Conservation (phyloP, 331 rosid species). For the Telfairia occidentalis region DNA sequence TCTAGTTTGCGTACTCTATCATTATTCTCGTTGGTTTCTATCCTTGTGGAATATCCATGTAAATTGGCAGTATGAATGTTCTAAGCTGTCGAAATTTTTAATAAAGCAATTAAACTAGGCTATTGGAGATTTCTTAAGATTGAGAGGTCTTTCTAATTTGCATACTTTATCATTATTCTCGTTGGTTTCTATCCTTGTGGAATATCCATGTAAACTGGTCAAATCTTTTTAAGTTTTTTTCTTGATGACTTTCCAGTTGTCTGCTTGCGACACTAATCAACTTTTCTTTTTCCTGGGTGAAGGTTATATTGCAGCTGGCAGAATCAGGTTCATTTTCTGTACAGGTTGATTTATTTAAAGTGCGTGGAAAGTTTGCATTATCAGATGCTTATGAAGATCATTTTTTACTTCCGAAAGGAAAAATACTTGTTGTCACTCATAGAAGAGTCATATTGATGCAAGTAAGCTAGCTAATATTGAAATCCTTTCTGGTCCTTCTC, state of each 20-base stretch:
- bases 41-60: background rate
- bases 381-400: constrained; percentile 99
- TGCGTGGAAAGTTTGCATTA: constrained; percentile 94
- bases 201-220: background rate
- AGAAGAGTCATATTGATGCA: constrained; percentile 80
- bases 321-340: constrained; percentile 94
- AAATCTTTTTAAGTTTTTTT: background rate
- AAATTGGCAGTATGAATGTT: too few relatives aligned
- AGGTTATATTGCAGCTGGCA: constrained; percentile 91
- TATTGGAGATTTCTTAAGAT: background rate
- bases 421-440: constrained; percentile 69
- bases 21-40: background rate
- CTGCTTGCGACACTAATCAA: background rate
- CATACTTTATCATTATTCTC: background rate
- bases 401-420: constrained; percentile 78
- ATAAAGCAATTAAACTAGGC: too few relatives aligned
- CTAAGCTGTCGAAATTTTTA: too few relatives aligned
- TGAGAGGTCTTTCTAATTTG: background rate
- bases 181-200: background rate
- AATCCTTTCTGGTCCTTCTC: constrained; percentile 8
- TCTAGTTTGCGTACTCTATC: background rate
- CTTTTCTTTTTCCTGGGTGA: constrained; percentile 29
- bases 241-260: background rate
- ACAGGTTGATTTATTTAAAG: constrained; percentile 97
- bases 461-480: constrained; percentile 36